phyloP scores from a whole-genome alignment of 768 basidiomycete species.

The Amanita pseudoporphyria region DNA sequence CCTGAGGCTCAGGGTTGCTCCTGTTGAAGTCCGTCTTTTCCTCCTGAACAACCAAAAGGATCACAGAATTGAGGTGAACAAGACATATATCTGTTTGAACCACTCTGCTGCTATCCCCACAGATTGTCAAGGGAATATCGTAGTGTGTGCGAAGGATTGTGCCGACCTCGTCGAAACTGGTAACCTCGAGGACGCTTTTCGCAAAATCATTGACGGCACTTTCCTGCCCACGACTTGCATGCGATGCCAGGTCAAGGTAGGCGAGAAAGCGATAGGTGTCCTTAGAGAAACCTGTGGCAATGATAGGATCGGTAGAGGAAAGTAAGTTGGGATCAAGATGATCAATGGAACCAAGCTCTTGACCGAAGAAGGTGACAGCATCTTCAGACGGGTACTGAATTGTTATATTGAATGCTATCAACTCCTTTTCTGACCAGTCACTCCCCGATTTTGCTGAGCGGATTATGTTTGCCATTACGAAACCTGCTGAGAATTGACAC shows the following conservation, averaged over 20 bases:
- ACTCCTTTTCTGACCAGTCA: conserved; percentile 18
- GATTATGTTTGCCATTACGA: conserved; percentile 14
- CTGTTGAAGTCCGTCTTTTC: background rate
- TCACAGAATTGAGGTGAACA: background rate
- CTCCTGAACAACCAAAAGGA: background rate
- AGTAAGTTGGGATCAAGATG: conserved; percentile 6
- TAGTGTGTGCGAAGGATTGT: conserved; percentile 8
- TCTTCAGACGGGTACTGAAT: conserved; percentile 7
- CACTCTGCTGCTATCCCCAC: background rate
- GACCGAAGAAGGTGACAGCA: conserved; percentile 6
- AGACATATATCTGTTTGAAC: background rate
- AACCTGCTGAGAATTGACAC: background rate
- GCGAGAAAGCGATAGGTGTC: background rate
- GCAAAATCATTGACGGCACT: conserved; percentile 7
- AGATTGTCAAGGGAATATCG: background rate
- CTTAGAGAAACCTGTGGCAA: background rate
- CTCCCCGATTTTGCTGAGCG: conserved; percentile 17
- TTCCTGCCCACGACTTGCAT: conserved; percentile 2
- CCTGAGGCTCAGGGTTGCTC: conserved; percentile 1
- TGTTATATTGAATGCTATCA: conserved; percentile 17
- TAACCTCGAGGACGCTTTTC: conserved; percentile 1
- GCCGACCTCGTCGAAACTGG: conserved; percentile 7
- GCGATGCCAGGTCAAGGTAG: conserved; percentile 7
- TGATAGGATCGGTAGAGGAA: background rate
- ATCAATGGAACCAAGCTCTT: background rate